Conservation (phyloP, 2,329 filamentous ascomycete genomes). For the Ceratocystis albifundus region DNA sequence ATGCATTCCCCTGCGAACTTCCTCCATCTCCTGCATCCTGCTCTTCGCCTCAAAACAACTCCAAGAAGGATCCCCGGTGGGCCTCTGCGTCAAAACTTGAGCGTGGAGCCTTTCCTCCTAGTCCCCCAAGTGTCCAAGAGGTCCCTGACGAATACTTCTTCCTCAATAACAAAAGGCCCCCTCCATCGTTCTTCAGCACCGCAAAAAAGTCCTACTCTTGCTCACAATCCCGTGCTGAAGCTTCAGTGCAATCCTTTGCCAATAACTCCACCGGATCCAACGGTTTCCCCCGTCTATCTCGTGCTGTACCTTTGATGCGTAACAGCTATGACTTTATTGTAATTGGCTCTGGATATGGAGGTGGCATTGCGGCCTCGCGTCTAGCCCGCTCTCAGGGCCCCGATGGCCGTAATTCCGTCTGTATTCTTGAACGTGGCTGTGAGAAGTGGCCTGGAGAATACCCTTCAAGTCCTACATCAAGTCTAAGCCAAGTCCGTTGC, state of each 20-base stretch:
- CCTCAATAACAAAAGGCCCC: constrained; percentile 16
- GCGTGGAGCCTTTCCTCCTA: not conserved
- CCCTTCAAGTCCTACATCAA: constrained; percentile 38
- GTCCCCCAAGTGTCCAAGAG: constrained; percentile 15
- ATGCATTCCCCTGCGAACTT: not conserved
- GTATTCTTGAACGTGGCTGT: constrained; percentile 51
- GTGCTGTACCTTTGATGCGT: constrained; percentile 45
- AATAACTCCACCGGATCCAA: constrained; percentile 18
- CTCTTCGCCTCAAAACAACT: not conserved
- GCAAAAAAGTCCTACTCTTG: constrained; percentile 18
- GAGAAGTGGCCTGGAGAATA: constrained; percentile 59
- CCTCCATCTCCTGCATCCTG: constrained; percentile 5
- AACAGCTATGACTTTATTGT: constrained; percentile 53
- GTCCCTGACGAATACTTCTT: constrained; percentile 15
- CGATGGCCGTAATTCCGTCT: constrained; percentile 41
- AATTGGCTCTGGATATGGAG: constrained; percentile 58
- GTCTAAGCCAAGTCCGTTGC: constrained; percentile 42
- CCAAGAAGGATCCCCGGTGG: constrained; percentile 12
- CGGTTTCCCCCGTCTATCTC: constrained; percentile 37
- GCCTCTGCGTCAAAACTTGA: not conserved
- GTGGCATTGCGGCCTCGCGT: constrained; percentile 52
- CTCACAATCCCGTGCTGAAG: constrained; percentile 21
- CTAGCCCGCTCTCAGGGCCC: constrained; percentile 42
- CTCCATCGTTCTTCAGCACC: constrained; percentile 13
- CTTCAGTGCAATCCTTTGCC: constrained; percentile 20